These are phyloP conservation scores for Cladophialophora bantiana DNA, from an alignment of 2,329 filamentous ascomycete genomes.

Conservation along the genomic window DNA sequence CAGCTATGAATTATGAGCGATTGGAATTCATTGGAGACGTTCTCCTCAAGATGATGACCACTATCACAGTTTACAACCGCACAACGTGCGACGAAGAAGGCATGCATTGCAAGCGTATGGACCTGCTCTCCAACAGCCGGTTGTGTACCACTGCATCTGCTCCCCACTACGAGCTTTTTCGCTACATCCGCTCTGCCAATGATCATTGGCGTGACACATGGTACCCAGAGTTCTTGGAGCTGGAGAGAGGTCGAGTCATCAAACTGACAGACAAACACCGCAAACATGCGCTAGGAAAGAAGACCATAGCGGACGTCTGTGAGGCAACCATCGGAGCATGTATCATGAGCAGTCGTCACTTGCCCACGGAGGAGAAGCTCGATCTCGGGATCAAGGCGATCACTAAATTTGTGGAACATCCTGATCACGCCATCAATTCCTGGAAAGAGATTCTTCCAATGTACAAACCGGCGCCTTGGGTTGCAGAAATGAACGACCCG, in stretches of 20 bases:
- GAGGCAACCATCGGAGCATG: conserved; percentile 93
- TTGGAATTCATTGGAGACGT: conserved; percentile 93
- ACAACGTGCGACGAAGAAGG: conserved; percentile 81
- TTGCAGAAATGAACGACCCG: conserved; percentile 56
- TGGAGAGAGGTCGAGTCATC: conserved; percentile 74
- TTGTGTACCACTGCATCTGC: conserved; percentile 78
- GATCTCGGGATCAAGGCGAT: conserved; percentile 67
- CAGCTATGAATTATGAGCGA: conserved; percentile 94
- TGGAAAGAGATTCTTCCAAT: conserved; percentile 74
- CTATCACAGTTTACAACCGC: conserved; percentile 80
- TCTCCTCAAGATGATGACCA: conserved; percentile 95
- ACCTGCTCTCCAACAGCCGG: conserved; percentile 89
- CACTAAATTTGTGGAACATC: conserved; percentile 67
- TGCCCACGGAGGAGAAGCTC: conserved; percentile 53
- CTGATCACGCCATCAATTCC: conserved; percentile 70
- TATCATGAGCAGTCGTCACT: conserved; percentile 61
- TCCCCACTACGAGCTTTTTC: conserved; percentile 66
- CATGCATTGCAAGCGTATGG: conserved; percentile 90
- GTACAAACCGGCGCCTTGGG: conserved; percentile 37
- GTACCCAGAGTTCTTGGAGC: conserved; percentile 82
- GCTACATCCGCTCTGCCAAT: conserved; percentile 78
- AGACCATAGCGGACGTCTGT: conserved; percentile 91
- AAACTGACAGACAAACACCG: conserved; percentile 44
- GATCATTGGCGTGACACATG: conserved; percentile 77
- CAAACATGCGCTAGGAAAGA: conserved; percentile 77